Evolutionary conservation across 768 basidiomycete genomes (phyloP), one percentile per base, ranked within the genome.

Genomic region (Xerocomellus intermedius): DNA sequence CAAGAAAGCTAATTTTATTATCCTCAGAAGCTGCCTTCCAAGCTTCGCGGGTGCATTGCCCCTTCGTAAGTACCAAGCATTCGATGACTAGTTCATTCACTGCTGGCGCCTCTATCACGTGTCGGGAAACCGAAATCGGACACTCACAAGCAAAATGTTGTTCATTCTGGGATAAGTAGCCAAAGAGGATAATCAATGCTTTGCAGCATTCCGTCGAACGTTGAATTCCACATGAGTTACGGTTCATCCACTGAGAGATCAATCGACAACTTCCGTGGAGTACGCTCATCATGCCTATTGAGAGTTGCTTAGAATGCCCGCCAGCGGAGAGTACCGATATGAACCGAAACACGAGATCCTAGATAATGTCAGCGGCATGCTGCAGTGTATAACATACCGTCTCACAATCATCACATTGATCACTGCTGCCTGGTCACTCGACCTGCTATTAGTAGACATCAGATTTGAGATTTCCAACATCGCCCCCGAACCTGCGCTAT

Each of bases 371-470:
- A 67, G 49, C 12, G 21, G 28, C 36, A 48, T 24, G 10, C 10
- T 1, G 19, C 2, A n/a, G 21, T 13, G 9, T 22, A 19, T 38
- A 33, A 6, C 36, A 36, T 48, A 37, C 22, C 21, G 17, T 45
- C 66, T 70, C 54, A 71, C 68, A 13, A 58, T 56, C n/a, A 74
- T 63, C 17, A 73, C 64, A 30, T 63, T 59, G 22, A 69, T 61
- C 24, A 62, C 17, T 22, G 48, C 60, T 8, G 42, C 47, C 43
- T 55, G 48, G 38, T 52, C 38, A n/a, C 21, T 44, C 10, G 48
- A 32, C 36, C 39, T 42, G 37, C 32, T 26, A 8, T 53, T 16
- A 10, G 38, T 21, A 21, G 37, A 37, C 14, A 48, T 37, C 26
- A 57, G 28, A 42, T 55, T 50, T 0, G 58, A 52, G 22, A 41